Base-by-base conservation (phyloP, 352 stramenopile species). In the Lagenidium sp. region DNA sequence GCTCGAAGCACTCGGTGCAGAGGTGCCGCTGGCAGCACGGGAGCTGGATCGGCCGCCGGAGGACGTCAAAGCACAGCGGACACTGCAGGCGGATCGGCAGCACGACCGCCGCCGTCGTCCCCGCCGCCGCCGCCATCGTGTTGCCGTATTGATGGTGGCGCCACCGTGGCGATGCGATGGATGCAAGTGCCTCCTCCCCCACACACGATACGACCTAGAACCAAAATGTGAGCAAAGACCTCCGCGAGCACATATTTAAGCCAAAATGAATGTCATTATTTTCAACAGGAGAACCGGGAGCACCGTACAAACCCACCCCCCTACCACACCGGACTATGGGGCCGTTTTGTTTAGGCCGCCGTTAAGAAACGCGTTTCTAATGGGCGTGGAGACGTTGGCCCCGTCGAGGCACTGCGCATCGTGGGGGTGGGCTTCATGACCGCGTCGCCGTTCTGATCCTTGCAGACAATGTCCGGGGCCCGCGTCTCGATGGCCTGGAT, bases 11-110 rank as follows among this genome's bases (percentile, higher is more conserved):
- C 42, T 68, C 70, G 36, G 60, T 57, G 45, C 78, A 90, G 41
- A 90, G 63, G 41, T 82, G 72, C 28, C 74, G 74, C 28, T 62
- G 51, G 47, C 78, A 90, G 49, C 78, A 90, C 4, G 78, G 78
- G 36, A 90, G 54, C 41, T 81, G 60, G 36, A 90, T 73, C 13
- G 77, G 77, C 0, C 48, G 53, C 10, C 71, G 65, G 44, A 90
- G 51, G 24, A 90, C 69, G 41, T 90, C 77, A 10, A 90, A 59
- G 54, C 77, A 90, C 24, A 90, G 63, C 50, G 77, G 77, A 49
- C 77, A 90, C 55, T 90, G 74, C 53, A 74, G 85, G 30, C 57
- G 62, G n/a, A 75, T 65, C 20, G 77, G 59, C 28, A 89, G 58
- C 35, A 63, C 54, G 30, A 74, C 36, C 21, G 57, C 37, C 28